These are phyloP conservation scores for Theileria parva DNA, from an alignment of 169 alveolate genomes.

Conservation along the genomic window DNA sequence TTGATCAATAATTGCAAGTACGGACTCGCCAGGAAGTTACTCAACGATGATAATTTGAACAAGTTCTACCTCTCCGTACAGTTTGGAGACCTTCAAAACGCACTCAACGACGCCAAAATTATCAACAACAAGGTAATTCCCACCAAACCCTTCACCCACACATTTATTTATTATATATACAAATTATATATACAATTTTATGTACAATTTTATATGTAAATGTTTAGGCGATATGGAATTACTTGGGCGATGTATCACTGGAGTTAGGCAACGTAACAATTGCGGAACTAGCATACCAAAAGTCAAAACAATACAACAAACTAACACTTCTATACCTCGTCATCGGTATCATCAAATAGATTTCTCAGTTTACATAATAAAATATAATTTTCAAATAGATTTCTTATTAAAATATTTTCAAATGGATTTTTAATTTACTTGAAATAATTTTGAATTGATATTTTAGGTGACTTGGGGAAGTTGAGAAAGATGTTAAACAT, in stretches of 20 bases:
- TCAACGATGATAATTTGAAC: constrained; percentile 57
- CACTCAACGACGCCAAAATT: constrained; percentile 68
- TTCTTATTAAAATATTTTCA: constrained; percentile 71
- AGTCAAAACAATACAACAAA: constrained; percentile 83
- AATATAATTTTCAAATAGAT: constrained; percentile 63
- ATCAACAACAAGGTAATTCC: constrained; percentile 57
- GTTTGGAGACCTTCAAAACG: constrained; percentile 64
- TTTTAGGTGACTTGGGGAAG: constrained; percentile 77
- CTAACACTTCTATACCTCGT: constrained; percentile 82
- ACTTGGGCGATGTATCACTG: constrained; percentile 69
- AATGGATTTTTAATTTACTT: no score
- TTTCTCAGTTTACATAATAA: constrained; percentile 71
- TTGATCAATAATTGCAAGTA: constrained; percentile 70
- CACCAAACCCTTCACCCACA: no score
- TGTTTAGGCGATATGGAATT: constrained; percentile 61
- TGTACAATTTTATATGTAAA: no score
- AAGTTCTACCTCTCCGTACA: constrained; percentile 69
- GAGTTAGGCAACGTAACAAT: constrained; percentile 82
- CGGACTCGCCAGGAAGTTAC: constrained; percentile 67
- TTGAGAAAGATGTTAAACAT: constrained; percentile 74
- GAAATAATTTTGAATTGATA: constrained; percentile 32
- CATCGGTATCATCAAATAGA: constrained; percentile 74
- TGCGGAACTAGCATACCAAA: constrained; percentile 86
- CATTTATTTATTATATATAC: no score
- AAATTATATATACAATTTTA: no score